Percentiles rank a stretch among this genome's conserved stretches.
phyloP scores from a whole-genome alignment of 208 protist genomes.

The Sergeia podlipaevii region DNA sequence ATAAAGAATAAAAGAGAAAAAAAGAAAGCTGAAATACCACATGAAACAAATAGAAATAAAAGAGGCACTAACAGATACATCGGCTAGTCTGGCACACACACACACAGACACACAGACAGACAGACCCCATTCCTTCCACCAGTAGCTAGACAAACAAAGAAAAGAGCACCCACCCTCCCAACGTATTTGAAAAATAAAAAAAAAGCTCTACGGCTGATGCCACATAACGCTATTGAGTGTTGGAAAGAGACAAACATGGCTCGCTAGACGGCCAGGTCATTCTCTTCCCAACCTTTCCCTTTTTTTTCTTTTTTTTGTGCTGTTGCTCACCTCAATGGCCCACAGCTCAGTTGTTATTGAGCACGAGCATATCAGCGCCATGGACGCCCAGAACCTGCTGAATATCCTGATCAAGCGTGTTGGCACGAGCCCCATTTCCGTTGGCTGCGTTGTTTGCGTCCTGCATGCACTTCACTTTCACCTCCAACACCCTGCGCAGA shows the following conservation, averaged over 20 bases:
- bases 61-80: constrained; percentile 4
- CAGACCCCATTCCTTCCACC: too few relatives aligned
- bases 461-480: constrained; percentile 44
- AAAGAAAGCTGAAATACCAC: neutral
- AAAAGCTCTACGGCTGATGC: too few relatives aligned
- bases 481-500: constrained; percentile 47
- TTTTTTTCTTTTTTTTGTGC: constrained; percentile 10
- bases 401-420: constrained; percentile 46
- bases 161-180: neutral
- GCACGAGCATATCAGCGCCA: constrained; percentile 24
- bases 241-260: too few relatives aligned
- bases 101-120: too few relatives aligned
- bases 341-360: constrained; percentile 26
- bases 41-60: constrained; percentile 14
- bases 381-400: constrained; percentile 37
- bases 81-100: neutral
- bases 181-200: neutral
- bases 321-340: constrained; percentile 18
- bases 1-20: constrained; percentile 2
- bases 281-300: neutral
- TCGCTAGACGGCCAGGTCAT: neutral
- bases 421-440: constrained; percentile 3
- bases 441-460: constrained; percentile 1
- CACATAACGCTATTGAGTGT: too few relatives aligned
- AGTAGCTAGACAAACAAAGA: neutral